Evolutionary conservation across 441 rosid genomes (phyloP).

Genomic region (Jatropha multifida): DNA sequence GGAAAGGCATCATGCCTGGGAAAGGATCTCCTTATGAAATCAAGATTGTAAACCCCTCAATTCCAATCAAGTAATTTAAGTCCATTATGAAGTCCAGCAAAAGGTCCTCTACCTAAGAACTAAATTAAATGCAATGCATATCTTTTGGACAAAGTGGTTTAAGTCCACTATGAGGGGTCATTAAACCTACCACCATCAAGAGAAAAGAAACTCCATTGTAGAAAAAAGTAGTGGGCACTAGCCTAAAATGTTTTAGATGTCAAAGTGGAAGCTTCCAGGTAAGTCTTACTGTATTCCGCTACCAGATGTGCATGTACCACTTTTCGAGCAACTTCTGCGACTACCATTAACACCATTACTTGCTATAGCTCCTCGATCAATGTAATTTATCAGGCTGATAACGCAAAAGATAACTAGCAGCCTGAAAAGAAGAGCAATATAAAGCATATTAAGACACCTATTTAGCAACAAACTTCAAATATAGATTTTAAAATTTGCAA

Average conservation of each 20-base stretch:
- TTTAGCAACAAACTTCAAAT: constrained; percentile 4
- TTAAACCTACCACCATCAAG: not conserved
- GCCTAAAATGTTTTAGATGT: not conserved
- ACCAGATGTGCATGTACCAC: constrained; percentile 78
- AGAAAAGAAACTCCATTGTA: no score
- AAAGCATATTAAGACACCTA: not conserved
- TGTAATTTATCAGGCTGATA: constrained; percentile 75
- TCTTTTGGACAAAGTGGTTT: not conserved
- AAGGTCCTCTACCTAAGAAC: not conserved
- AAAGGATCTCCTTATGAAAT: not conserved
- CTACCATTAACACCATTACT: constrained; percentile 97
- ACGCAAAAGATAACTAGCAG: constrained; percentile 76
- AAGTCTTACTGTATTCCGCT: constrained; percentile 90
- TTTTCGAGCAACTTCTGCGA: constrained; percentile 53
- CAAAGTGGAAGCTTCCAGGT: constrained; percentile 9
- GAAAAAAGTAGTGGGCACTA: not conserved
- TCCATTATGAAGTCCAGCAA: not conserved
- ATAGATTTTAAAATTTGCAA: not conserved
- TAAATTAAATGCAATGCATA: not conserved
- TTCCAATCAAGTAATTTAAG: not conserved
- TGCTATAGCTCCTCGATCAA: constrained; percentile 94
- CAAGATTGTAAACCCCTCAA: not conserved
- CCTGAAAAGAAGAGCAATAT: constrained; percentile 41
- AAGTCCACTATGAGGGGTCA: not conserved
- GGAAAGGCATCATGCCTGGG: not conserved